phyloP scores from a whole-genome alignment of 768 basidiomycete species.

The Hericium coralloides region DNA sequence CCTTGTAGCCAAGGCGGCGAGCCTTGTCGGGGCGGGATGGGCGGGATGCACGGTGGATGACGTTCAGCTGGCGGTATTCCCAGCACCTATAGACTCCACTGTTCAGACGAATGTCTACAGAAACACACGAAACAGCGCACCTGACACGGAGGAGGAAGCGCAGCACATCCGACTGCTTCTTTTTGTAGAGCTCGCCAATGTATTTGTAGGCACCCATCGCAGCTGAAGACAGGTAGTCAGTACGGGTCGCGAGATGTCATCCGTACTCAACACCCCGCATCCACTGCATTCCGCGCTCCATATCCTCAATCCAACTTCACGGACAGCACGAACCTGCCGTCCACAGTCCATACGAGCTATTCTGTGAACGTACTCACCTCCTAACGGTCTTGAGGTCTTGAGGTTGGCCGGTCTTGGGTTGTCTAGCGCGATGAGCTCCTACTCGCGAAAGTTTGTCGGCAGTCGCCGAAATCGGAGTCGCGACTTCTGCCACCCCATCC shows the following conservation, averaged over 20 bases:
- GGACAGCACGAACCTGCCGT: background rate
- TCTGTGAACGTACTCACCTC: conserved; percentile 19
- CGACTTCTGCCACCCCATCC: too few species aligned
- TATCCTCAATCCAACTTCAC: conserved; percentile 1
- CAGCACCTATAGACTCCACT: conserved; percentile 61
- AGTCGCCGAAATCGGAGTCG: background rate
- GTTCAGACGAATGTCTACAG: conserved; percentile 3
- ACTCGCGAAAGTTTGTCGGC: background rate
- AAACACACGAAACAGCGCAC: conserved; percentile 31
- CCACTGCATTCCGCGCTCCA: conserved; percentile 19
- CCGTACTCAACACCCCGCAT: conserved; percentile 13
- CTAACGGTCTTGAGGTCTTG: conserved; percentile 21
- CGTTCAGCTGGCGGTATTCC: conserved; percentile 98
- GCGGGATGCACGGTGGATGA: conserved; percentile 96
- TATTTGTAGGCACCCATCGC: conserved; percentile 94
- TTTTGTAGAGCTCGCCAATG: conserved; percentile 95
- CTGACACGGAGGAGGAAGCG: conserved; percentile 97
- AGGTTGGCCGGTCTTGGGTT: conserved; percentile 12
- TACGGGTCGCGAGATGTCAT: background rate
- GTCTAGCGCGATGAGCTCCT: background rate
- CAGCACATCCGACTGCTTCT: conserved; percentile 95
- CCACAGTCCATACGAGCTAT: background rate
- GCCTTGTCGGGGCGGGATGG: conserved; percentile 99
- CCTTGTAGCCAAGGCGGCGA: conserved; percentile 97
- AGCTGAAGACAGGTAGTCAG: conserved; percentile 24